Evolutionary conservation across 1,284 basidiomycete genomes (phyloP).

Genomic region (Earliella scabrosa): DNA sequence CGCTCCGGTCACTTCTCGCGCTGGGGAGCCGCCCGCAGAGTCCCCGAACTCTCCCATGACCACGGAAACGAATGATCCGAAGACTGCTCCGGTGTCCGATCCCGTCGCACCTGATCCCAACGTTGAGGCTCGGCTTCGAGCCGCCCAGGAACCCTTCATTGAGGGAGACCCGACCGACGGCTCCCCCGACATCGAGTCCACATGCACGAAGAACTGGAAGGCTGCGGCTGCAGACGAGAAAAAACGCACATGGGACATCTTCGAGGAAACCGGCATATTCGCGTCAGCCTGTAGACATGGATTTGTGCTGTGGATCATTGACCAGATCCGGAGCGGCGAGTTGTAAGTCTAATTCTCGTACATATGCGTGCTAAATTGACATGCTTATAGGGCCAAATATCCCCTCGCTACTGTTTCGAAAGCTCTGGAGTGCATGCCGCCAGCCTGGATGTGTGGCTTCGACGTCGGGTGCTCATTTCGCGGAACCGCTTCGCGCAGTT

Average conservation of each 20-base stretch:
- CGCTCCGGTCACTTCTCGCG: no score
- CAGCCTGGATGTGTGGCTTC: conserved; percentile 19
- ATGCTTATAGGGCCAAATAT: conserved; percentile 39
- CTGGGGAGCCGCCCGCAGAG: background rate
- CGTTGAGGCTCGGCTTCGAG: no score
- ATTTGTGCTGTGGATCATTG: conserved; percentile 26
- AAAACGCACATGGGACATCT: conserved; percentile 37
- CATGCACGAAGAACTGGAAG: conserved; percentile 39
- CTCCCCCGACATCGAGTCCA: background rate
- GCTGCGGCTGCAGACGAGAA: conserved; percentile 35
- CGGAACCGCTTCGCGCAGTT: conserved; percentile 31
- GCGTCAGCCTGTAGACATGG: conserved; percentile 35
- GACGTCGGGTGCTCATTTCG: conserved; percentile 41
- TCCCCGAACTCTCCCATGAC: no score
- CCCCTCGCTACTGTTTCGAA: conserved; percentile 33
- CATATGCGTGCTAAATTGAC: background rate
- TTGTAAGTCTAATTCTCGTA: no score
- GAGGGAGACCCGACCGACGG: conserved; percentile 28
- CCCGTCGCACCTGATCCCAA: no score
- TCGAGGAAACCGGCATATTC: conserved; percentile 40
- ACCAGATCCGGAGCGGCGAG: conserved; percentile 38
- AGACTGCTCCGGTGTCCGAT: no score
- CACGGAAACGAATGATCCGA: no score
- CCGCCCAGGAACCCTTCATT: no score
- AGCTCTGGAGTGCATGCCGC: conserved; percentile 26